phyloP scores from a whole-genome alignment of 306 rosid genomes.

The Oxytropis ochrocephala region DNA sequence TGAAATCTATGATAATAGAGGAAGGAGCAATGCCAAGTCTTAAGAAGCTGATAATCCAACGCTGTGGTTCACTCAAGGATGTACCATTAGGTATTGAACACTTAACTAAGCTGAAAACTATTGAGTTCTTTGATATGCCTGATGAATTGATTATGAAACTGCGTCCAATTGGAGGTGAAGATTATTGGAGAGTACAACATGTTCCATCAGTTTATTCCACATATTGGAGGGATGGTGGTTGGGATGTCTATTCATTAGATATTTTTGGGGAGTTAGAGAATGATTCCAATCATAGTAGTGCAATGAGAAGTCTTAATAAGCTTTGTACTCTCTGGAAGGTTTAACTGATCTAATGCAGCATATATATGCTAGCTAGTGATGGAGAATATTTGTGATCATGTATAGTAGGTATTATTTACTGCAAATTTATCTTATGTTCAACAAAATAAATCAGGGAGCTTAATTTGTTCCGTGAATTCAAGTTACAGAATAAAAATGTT shows the following conservation, averaged over 20 bases:
- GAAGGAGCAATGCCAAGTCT: slow-evolving; percentile 65
- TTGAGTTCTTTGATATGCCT: slow-evolving; percentile 73
- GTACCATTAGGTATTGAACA: slow-evolving; percentile 57
- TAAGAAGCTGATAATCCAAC: slow-evolving; percentile 51
- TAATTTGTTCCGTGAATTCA: neutral
- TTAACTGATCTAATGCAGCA: slow-evolving; percentile 9
- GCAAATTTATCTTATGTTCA: neutral
- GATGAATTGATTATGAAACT: slow-evolving; percentile 36
- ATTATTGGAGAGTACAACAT: slow-evolving; percentile 40
- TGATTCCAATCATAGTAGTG: neutral
- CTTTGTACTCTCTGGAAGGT: slow-evolving; percentile 33
- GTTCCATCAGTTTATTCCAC: slow-evolving; percentile 48
- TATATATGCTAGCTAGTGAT: neutral
- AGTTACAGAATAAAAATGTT: slow-evolving; percentile 6
- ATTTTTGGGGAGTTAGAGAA: slow-evolving; percentile 25
- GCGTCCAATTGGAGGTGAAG: slow-evolving; percentile 38
- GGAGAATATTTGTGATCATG: neutral
- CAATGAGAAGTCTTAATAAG: slow-evolving; percentile 19
- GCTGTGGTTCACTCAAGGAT: slow-evolving; percentile 37
- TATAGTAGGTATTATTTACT: neutral
- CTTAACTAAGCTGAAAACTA: slow-evolving; percentile 42
- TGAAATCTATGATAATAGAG: slow-evolving; percentile 35
- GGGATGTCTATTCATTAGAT: slow-evolving; percentile 55
- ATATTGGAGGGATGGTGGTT: slow-evolving; percentile 54
- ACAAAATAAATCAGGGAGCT: slow-evolving; percentile 3